Base-by-base conservation (phyloP, 768 basidiomycete genomes). In the Tremella fuciformis region DNA sequence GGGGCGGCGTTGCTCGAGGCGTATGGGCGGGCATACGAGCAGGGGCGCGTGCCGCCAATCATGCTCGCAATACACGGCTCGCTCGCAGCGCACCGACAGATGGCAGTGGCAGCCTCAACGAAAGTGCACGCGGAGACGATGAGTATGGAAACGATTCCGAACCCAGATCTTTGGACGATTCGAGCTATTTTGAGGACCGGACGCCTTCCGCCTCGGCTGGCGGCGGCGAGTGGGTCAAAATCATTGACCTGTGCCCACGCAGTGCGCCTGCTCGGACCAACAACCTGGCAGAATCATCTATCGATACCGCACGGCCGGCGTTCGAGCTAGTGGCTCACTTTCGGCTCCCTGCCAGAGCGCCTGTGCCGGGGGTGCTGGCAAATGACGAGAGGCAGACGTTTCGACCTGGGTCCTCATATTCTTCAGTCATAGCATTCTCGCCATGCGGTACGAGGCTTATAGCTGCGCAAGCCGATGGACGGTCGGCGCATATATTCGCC, bases 21-120 rank as follows among this genome's bases (percentile, higher is more conserved):
- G 69, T 74, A 6, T 74, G 72, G 72, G 72, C 72, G 22, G 72
- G 72, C 1, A 8, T 74, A n/a, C 71, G 67, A 47, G 64, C 65
- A 60, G 69, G 72, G 18, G 72, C 67, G 2, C 56, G 62, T 56
- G 72, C 67, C 21, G 72, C 72, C 16, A 46, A 58, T 26, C 53
- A 61, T 16, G 65, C 65, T 38, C 49, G 66, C 4, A 57, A 50
- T 22, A 54, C 62, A 8, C 21, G 67, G 3, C 51, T 74, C 51
- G 72, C 67, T 2, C 46, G 50, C 9, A 69, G 67, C 50, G 69
- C 67, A n/a, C 72, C 72, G 13, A 52, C 64, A 0, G 67, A 64
- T 21, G 42, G 46, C 13, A 25, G 37, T 37, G 48, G 39, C 9
- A n/a, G 41, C 34, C 34, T 56, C n/a, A 34, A 34, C 29, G 29